Evolutionary conservation across 805 yeast genomes (phyloP).

Genomic region (Starmera amethionina): DNA sequence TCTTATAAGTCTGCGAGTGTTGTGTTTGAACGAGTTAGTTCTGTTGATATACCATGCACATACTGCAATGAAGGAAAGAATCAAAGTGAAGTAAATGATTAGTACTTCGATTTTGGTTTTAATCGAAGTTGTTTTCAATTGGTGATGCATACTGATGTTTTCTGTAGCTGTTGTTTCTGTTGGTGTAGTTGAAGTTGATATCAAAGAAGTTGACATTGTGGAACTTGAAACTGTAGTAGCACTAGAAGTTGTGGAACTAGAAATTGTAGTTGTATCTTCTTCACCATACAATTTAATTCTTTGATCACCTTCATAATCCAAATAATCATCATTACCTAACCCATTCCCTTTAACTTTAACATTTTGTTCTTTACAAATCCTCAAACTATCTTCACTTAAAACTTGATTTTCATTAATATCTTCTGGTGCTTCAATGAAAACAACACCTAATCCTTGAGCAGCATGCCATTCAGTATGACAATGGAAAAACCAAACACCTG

Average conservation of each 20-base stretch:
- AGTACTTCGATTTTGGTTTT: constrained; percentile 14
- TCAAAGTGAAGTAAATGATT: constrained; percentile 23
- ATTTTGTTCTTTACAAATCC: constrained; percentile 36
- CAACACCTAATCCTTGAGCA: constrained; percentile 68
- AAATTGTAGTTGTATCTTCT: not conserved
- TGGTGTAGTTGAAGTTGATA: not conserved
- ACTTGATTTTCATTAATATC: constrained; percentile 29
- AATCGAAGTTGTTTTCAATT: constrained; percentile 11
- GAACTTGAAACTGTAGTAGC: not conserved
- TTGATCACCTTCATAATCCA: constrained; percentile 20
- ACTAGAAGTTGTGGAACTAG: not conserved
- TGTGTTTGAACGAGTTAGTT: not conserved
- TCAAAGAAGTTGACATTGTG: not conserved
- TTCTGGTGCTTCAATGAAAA: constrained; percentile 62
- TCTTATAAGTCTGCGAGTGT: not conserved
- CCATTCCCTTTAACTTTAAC: constrained; percentile 57
- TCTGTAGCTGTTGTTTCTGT: not conserved
- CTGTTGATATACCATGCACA: constrained; percentile 1
- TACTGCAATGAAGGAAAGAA: constrained; percentile 6
- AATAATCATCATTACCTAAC: constrained; percentile 50
- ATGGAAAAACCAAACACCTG: constrained; percentile 93
- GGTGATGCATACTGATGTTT: not conserved
- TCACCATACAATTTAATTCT: not conserved
- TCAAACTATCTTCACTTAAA: constrained; percentile 35
- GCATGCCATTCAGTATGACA: constrained; percentile 86